Evolutionary conservation across 768 basidiomycete species (phyloP), one percentile per base, ranked within the genome.

Genomic region (Agrocybe chaxingu): DNA sequence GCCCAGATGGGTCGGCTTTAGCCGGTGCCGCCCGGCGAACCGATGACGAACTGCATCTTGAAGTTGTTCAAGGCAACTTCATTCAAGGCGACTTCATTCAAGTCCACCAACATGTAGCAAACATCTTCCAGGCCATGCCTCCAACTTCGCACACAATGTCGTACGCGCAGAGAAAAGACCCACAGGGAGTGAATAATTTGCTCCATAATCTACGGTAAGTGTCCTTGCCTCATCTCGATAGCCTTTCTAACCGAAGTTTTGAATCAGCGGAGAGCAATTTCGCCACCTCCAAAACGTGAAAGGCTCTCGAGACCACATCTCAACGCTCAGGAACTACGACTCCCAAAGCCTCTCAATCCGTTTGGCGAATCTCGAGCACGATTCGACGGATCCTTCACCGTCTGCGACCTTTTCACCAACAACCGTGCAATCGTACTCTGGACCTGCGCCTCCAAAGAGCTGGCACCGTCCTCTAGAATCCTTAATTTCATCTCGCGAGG

Each of bases 211-310:
- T 83, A 30, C 76, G 82, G 81, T 79, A 55, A 38, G 4, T 11
- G 10, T 36, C 35, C 18, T n/a, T 19, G 8, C 12, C 29, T 31
- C 40, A n/a, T n/a, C 39, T 43, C 42, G n/a, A 12, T 37, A 10
- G 32, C 9, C 11, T 44, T n/a, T 19, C 32, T 33, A 30, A 36
- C 35, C 47, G 24, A 43, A 10, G 34, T 49, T 34, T 48, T 51
- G 38, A 35, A 24, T 39, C 5, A 89, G 87, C 61, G 87, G 85
- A 8, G 87, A 90, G 62, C 82, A 89, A 38, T 87, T 84, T 51
- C 75, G 86, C 47, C 87, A 78, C 53, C 57, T 69, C 32, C 83
- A 80, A 50, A 89, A 89, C 60, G 54, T 78, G 4, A 73, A 53
- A 39, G 59, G 66, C 13, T 71, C 73, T 31, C 63, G 64, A 10